phyloP scores from a whole-genome alignment of 2,329 filamentous ascomycete genomes.

The Helicocarpus griseus region DNA sequence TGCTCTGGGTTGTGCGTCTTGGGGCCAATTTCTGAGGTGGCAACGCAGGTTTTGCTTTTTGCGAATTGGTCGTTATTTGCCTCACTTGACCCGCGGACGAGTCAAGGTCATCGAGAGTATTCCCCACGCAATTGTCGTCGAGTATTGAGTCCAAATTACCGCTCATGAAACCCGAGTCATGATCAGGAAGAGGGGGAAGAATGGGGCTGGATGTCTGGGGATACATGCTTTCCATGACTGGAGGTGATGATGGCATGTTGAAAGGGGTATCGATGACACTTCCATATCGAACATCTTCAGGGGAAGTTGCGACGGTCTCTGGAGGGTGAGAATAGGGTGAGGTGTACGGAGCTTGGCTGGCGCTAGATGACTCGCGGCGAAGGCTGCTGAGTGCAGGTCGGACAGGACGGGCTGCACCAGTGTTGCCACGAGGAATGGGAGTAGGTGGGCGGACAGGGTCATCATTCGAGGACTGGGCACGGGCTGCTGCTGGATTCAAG shows the following conservation, averaged over 20 bases:
- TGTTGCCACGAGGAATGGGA: slow-evolving; percentile 28
- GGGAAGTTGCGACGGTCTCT: slow-evolving; percentile 40
- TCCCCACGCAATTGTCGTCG: slow-evolving; percentile 44
- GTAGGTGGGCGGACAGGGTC: slow-evolving; percentile 40
- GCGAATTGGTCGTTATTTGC: not conserved
- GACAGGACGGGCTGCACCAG: slow-evolving; percentile 21
- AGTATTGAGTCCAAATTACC: slow-evolving; percentile 62
- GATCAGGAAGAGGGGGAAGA: slow-evolving; percentile 49
- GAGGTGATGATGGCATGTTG: slow-evolving; percentile 84
- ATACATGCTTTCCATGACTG: slow-evolving; percentile 56
- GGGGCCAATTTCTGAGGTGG: not conserved
- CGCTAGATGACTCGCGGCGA: slow-evolving; percentile 53
- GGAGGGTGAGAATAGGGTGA: slow-evolving; percentile 24
- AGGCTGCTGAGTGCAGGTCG: slow-evolving; percentile 40
- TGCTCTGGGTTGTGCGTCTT: not conserved
- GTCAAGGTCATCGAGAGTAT: slow-evolving; percentile 1
- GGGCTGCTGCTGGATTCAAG: slow-evolving; percentile 28
- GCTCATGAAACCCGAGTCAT: slow-evolving; percentile 78
- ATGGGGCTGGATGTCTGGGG: slow-evolving; percentile 72
- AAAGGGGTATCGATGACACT: slow-evolving; percentile 57
- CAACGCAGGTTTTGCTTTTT: not conserved
- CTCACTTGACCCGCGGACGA: not conserved
- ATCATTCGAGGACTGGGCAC: slow-evolving; percentile 25
- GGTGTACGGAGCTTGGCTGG: slow-evolving; percentile 31
- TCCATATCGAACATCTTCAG: slow-evolving; percentile 41